These are phyloP conservation scores for Letharia lupina DNA, from an alignment of 495 filamentous ascomycete genomes.

Conservation along the genomic window DNA sequence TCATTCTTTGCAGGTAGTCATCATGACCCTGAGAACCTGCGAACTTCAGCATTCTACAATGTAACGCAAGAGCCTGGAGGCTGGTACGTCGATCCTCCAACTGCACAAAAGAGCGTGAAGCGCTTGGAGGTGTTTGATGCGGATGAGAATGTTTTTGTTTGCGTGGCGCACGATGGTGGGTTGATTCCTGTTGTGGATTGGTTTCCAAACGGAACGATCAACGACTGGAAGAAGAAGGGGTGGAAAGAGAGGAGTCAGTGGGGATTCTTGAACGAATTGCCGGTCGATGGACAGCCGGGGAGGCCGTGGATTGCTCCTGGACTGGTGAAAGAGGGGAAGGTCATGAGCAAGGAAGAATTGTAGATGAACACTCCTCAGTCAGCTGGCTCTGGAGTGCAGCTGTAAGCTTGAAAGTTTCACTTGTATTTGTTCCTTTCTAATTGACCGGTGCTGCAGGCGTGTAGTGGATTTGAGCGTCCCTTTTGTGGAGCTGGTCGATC, in stretches of 20 bases:
- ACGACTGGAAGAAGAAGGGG: constrained; percentile 43
- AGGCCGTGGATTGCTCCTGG: constrained; percentile 23
- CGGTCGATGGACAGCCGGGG: constrained; percentile 26
- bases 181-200: constrained; percentile 41
- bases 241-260: constrained; percentile 44
- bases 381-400: background rate
- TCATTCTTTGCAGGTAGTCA: constrained; percentile 27
- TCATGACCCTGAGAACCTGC: constrained; percentile 15
- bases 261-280: constrained; percentile 50
- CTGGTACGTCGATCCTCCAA: constrained; percentile 25
- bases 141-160: constrained; percentile 41
- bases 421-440: background rate
- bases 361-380: background rate
- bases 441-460: too few relatives aligned
- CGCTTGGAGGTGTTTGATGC: constrained; percentile 44
- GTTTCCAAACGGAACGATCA: constrained; percentile 39
- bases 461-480: too few relatives aligned
- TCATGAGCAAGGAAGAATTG: constrained; percentile 9
- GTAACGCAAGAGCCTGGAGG: constrained; percentile 19
- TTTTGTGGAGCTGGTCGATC: too few relatives aligned
- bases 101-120: constrained; percentile 32
- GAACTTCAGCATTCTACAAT: constrained; percentile 25
- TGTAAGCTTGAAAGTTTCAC: background rate
- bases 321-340: constrained; percentile 26
- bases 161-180: constrained; percentile 46